Evolutionary conservation across 2,329 filamentous ascomycete species (phyloP).

Genomic region (Dothideomycetes sp.): DNA sequence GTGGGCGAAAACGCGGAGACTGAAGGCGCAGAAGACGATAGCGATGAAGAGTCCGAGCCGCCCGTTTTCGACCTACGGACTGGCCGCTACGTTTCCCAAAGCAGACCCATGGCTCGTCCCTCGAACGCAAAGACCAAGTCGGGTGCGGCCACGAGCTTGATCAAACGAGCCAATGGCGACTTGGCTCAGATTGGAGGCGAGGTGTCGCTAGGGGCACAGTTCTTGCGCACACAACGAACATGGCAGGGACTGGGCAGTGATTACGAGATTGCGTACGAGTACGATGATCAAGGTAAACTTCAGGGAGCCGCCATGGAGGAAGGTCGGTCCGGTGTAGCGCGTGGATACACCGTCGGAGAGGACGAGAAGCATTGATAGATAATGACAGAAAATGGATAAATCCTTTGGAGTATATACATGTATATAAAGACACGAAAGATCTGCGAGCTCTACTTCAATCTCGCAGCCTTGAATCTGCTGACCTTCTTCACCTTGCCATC

Average conservation of each 20-base stretch:
- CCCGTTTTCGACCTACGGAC: constrained; percentile 91
- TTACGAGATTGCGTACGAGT: constrained; percentile 52
- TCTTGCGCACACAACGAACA: constrained; percentile 65
- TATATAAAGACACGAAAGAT: too few species aligned
- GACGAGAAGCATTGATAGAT: constrained; percentile 16
- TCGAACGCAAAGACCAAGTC: constrained; percentile 7
- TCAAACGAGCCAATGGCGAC: constrained; percentile 56
- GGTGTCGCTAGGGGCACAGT: constrained; percentile 86
- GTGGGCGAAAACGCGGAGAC: constrained; percentile 23
- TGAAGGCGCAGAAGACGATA: constrained; percentile 43
- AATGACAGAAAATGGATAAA: background rate
- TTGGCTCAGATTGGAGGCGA: constrained; percentile 74
- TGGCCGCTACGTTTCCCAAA: constrained; percentile 68
- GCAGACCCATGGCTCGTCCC: constrained; percentile 53
- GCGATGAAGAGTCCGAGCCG: constrained; percentile 55
- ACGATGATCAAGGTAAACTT: constrained; percentile 38
- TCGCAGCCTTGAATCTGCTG: constrained; percentile 26
- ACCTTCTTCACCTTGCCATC: constrained; percentile 25
- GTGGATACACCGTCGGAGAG: constrained; percentile 72
- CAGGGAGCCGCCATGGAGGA: constrained; percentile 64
- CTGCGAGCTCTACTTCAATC: constrained; percentile 19
- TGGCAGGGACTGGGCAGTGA: constrained; percentile 91
- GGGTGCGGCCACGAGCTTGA: constrained; percentile 32
- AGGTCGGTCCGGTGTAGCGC: constrained; percentile 76
- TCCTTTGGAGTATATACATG: too few species aligned